Percentiles rank a stretch among this genome's conserved stretches.
These are phyloP conservation scores for Rhytidiadelphus loreus DNA, from an alignment of 225 moss, liverwort and hornwort species.

Conservation along the genomic window DNA sequence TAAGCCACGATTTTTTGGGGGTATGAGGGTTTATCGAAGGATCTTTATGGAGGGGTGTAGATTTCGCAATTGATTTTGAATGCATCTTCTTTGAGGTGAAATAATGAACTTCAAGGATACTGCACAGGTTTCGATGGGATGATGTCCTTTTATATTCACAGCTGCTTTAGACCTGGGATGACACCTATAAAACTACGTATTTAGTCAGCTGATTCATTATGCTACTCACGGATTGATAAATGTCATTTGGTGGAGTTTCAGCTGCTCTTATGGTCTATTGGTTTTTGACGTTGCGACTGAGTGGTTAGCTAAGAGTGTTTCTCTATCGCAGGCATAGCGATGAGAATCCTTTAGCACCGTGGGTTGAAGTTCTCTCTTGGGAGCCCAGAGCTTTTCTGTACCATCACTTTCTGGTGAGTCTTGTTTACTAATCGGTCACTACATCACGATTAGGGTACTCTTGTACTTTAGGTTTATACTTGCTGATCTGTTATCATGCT, in stretches of 20 bases:
- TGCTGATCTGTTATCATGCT: background rate
- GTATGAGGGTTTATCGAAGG: background rate
- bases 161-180: background rate
- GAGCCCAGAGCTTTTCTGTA: conserved; percentile 93
- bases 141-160: background rate
- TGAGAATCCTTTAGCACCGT: conserved; percentile 31
- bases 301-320: background rate
- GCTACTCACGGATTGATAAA: background rate
- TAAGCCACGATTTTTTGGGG: background rate
- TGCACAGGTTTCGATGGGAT: background rate
- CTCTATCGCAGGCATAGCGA: conserved; percentile 28
- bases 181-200: too few species aligned
- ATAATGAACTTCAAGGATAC: background rate
- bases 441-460: background rate
- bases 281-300: background rate
- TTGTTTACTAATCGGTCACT: background rate
- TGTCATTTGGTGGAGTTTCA: background rate
- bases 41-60: background rate
- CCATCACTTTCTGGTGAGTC: conserved; percentile 74
- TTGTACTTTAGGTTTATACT: background rate
- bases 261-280: background rate
- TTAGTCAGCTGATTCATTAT: background rate
- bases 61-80: background rate
- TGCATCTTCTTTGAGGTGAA: background rate
- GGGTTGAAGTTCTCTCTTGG: conserved; percentile 84